These are phyloP conservation scores for Peronosclerospora sorghi DNA, from an alignment of 352 stramenopile species.

Conservation along the genomic window DNA sequence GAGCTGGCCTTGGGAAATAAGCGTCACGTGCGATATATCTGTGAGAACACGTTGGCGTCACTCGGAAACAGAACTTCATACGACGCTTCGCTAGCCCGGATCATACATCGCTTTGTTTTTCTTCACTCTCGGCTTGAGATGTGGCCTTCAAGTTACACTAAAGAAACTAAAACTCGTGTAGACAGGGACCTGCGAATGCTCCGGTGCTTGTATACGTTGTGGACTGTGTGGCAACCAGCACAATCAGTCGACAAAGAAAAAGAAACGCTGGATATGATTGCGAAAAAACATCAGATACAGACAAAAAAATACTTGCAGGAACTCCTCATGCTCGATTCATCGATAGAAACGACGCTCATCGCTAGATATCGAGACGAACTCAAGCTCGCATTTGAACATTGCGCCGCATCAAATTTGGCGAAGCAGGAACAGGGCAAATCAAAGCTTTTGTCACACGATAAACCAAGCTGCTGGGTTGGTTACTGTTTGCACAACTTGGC, in stretches of 20 bases:
- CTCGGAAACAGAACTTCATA: constrained; percentile 3
- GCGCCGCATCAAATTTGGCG: constrained; percentile 5
- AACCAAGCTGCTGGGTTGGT: constrained; percentile 17
- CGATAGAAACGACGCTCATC: constrained; percentile 14
- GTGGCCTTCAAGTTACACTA: constrained; percentile 8
- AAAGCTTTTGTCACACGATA: not conserved
- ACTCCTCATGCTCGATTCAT: constrained; percentile 9
- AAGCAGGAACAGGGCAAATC: not conserved
- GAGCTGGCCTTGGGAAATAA: constrained; percentile 35
- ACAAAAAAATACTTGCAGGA: constrained; percentile 11
- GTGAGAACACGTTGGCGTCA: constrained; percentile 38
- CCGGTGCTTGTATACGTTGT: constrained; percentile 27
- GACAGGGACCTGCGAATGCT: constrained; percentile 7
- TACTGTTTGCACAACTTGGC: constrained; percentile 61
- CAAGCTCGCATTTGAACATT: constrained; percentile 21
- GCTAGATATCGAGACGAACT: constrained; percentile 39
- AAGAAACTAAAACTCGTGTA: constrained; percentile 2
- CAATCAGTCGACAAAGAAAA: constrained; percentile 4
- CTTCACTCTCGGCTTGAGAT: constrained; percentile 30
- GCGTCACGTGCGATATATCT: constrained; percentile 39
- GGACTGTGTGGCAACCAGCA: constrained; percentile 21
- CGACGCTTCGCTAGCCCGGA: constrained; percentile 2
- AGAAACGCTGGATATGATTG: constrained; percentile 25
- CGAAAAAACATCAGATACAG: constrained; percentile 22
- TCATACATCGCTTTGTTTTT: constrained; percentile 48